A percentile compares a stretch with the other conserved stretches of the same genome.
These are phyloP conservation scores for Bondarzewia mesenterica DNA, from an alignment of 1,284 basidiomycete species.

Conservation along the genomic window DNA sequence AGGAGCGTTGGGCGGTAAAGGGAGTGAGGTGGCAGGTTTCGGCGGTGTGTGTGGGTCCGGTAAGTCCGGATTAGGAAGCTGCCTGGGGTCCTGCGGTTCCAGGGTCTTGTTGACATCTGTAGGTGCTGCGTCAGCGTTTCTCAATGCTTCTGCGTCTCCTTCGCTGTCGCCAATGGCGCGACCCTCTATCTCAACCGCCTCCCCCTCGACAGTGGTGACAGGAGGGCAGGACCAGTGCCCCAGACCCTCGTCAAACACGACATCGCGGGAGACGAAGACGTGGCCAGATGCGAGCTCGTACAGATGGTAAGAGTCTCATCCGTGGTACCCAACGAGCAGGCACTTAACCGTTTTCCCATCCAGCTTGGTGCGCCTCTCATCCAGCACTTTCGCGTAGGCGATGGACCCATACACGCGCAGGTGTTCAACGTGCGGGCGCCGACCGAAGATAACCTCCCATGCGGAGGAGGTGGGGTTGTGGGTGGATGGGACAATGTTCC, in stretches of 20 bases:
- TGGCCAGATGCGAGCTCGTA: slow-evolving; percentile 12
- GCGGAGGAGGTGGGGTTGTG: slow-evolving; percentile 13
- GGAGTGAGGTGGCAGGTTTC: too few species aligned
- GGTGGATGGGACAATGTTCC: slow-evolving; percentile 15
- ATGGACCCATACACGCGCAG: slow-evolving; percentile 18
- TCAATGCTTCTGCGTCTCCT: too few species aligned
- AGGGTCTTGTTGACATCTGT: too few species aligned
- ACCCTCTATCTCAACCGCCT: not conserved
- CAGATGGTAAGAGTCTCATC: slow-evolving; percentile 14
- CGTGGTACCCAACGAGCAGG: slow-evolving; percentile 16
- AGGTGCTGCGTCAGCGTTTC: too few species aligned
- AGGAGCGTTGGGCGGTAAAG: too few species aligned
- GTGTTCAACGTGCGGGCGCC: slow-evolving; percentile 17
- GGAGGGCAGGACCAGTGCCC: not conserved
- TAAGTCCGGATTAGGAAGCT: too few species aligned
- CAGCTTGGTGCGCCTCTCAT: slow-evolving; percentile 9
- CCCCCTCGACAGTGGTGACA: not conserved
- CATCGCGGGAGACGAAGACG: slow-evolving; percentile 16
- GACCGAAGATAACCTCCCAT: slow-evolving; percentile 14
- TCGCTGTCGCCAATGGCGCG: not conserved
- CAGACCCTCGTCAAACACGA: slow-evolving; percentile 14
- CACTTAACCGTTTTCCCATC: slow-evolving; percentile 13
- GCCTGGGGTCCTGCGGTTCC: too few species aligned
- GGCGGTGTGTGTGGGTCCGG: too few species aligned
- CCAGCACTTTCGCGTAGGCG: slow-evolving; percentile 15